Evolutionary conservation across 1,284 basidiomycete genomes (phyloP), one percentile per base, ranked within the genome.

Genomic region (Acaromyces ingoldii): DNA sequence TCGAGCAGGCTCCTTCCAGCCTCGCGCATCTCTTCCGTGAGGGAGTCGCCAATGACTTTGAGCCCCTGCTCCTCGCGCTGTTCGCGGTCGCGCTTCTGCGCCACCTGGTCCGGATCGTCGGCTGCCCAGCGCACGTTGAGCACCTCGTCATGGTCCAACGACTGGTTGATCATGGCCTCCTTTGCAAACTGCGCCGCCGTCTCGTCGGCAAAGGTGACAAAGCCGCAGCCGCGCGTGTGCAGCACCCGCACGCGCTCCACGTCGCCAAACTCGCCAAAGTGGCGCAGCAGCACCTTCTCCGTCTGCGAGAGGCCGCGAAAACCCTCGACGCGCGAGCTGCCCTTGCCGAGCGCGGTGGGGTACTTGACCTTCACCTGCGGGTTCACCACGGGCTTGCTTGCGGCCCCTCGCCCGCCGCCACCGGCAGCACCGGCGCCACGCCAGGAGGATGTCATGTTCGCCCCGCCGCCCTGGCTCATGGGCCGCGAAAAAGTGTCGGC

Each of bases 121-220:
- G 71, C 65, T 0, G 72, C 60, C 72, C 72, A 74, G 13, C 72
- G 67, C 11, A 74, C 62, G 76, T 99, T 99, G 60, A 98, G 82
- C 62, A 97, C 91, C 76, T 99, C 95, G 76, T 96, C 89, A 69
- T 92, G 89, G 76, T 98, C 93, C 62, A 98, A 81, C 22, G 90
- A 93, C 77, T 99, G 95, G 77, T 92, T 91, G 38, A 91, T 89
- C 95, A 99, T 99, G 0, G 95, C 85, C 77, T 98, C 95, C 75
- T 97, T 97, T 15, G 93, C 95, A 74, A 99, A 99, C 72, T 95
- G 90, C 0, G 91, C 95, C 80, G 51, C 86, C 71, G 65, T 57
- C 74, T 99, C 93, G 37, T 83, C 82, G 49, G 85, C 83, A 78
- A 93, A 99, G 1, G 92, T 96, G 43, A 98, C 92, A 77, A 99